These are phyloP conservation scores for Pseudogymnoascus sp. DNA, from an alignment of 2,329 filamentous ascomycete genomes.

Conservation along the genomic window DNA sequence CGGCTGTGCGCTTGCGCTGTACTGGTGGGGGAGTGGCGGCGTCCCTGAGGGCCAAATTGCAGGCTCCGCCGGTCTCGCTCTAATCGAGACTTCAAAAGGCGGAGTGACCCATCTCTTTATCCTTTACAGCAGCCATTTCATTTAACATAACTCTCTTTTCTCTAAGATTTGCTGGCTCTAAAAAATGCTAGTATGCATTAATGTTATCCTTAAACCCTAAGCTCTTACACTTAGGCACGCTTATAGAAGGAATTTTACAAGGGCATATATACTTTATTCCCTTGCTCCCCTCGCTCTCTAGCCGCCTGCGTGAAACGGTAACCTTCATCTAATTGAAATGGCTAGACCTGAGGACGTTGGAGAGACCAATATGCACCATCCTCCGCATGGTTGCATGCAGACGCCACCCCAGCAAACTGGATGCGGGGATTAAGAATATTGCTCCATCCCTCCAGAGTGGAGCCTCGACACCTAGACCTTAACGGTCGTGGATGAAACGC, in stretches of 20 bases:
- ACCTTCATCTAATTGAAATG: neutral
- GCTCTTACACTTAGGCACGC: too few relatives aligned
- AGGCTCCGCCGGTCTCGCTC: too few relatives aligned
- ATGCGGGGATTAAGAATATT: neutral
- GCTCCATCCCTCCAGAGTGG: neutral
- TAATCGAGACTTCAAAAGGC: too few relatives aligned
- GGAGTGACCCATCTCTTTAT: too few relatives aligned
- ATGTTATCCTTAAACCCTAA: too few relatives aligned
- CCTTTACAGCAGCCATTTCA: too few relatives aligned
- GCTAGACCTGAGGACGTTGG: neutral
- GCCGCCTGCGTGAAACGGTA: neutral
- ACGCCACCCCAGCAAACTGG: neutral
- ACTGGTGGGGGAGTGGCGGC: too few relatives aligned
- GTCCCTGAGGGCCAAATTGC: too few relatives aligned
- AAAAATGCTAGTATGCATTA: too few relatives aligned
- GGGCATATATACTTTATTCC: neutral
- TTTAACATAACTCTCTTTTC: too few relatives aligned
- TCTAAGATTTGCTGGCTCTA: too few relatives aligned
- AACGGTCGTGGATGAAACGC: neutral
- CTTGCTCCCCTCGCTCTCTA: neutral
- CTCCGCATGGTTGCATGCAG: neutral
- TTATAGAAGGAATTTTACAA: neutral
- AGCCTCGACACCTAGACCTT: neutral
- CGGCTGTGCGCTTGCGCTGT: too few relatives aligned
- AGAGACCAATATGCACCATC: neutral